Conservation (phyloP, 768 basidiomycete species). For the Naganishia randhawae region DNA sequence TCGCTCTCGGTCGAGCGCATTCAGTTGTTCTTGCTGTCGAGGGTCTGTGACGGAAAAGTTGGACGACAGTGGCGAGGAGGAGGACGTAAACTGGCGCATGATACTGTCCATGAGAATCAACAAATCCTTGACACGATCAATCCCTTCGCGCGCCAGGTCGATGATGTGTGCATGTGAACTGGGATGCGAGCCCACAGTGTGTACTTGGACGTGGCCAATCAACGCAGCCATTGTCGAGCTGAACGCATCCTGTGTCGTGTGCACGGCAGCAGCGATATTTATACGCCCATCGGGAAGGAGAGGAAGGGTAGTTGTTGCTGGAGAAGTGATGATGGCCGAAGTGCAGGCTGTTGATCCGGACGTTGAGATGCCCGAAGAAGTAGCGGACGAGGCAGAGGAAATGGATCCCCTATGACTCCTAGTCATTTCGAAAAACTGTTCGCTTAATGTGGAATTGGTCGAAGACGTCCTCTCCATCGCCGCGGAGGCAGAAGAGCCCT, state of each 20-base stretch:
- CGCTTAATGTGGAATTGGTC: background rate
- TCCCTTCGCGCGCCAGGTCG: conserved; percentile 88
- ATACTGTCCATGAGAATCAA: conserved; percentile 74
- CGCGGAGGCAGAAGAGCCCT: background rate
- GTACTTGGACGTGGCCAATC: conserved; percentile 92
- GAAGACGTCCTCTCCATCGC: conserved; percentile 11
- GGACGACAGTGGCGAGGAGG: conserved; percentile 58
- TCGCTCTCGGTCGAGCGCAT: conserved; percentile 66
- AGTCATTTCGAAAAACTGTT: conserved; percentile 4
- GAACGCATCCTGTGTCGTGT: conserved; percentile 16
- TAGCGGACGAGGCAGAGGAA: conserved; percentile 13
- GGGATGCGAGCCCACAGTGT: conserved; percentile 83
- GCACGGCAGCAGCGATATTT: conserved; percentile 4
- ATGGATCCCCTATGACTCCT: conserved; percentile 13
- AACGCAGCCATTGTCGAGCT: conserved; percentile 87
- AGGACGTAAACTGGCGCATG: conserved; percentile 14
- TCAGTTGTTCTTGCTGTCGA: conserved; percentile 57
- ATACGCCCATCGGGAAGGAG: background rate
- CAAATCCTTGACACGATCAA: conserved; percentile 86
- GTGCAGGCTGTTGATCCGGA: background rate
- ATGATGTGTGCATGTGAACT: conserved; percentile 90
- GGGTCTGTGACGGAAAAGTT: conserved; percentile 66
- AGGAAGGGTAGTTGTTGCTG: background rate
- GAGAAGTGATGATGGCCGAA: background rate
- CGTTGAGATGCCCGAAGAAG: conserved; percentile 3